A percentile compares a stretch with the other conserved stretches of the same genome.
phyloP scores from a whole-genome alignment of 192 early-diverging fungal genomes.

The Dimargaris cristalligena region DNA sequence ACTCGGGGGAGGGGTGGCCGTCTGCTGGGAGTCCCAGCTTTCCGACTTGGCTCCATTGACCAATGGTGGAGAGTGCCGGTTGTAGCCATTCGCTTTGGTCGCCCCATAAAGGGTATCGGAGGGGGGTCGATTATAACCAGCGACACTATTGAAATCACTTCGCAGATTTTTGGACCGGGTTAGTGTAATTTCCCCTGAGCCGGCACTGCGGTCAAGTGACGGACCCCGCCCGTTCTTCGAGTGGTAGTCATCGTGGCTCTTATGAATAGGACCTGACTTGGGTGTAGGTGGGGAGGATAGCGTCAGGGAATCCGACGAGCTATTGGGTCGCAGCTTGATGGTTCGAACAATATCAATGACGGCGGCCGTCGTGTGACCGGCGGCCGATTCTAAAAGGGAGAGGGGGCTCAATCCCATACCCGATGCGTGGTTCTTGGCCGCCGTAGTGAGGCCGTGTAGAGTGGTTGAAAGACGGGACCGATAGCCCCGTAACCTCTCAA shows the following conservation, averaged over 20 bases:
- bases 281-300: neutral
- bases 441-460: slow-evolving; percentile 48
- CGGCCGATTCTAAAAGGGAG: slow-evolving; percentile 64
- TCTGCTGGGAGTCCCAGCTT: neutral
- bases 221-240: neutral
- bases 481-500: slow-evolving; percentile 28
- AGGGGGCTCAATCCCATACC: slow-evolving; percentile 45
- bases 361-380: slow-evolving; percentile 55
- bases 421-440: slow-evolving; percentile 62
- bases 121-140: no score
- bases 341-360: slow-evolving; percentile 63
- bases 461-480: slow-evolving; percentile 46
- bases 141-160: no score
- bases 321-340: slow-evolving; percentile 21
- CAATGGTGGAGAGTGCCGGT: no score
- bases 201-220: no score
- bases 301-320: neutral
- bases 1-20: no score
- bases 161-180: no score
- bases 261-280: neutral
- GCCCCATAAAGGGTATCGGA: neutral
- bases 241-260: neutral
- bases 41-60: neutral
- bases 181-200: no score
- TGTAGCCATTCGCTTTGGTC: neutral